Conservation (phyloP, 2,329 filamentous ascomycete genomes). For the Penicillium brasilianum region DNA sequence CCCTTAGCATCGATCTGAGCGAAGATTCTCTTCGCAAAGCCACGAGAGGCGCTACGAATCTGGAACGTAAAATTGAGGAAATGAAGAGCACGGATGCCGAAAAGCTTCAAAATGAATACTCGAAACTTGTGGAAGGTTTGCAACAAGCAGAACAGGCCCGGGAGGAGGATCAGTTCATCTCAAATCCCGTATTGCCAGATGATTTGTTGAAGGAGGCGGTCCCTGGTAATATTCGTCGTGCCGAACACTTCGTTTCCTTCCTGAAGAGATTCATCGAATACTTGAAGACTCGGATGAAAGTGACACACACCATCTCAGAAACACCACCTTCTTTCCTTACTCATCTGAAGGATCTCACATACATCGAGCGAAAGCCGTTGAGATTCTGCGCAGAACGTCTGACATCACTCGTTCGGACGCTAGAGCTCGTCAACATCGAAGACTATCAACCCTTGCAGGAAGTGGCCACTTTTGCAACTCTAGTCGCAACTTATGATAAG, state of each 20-base stretch:
- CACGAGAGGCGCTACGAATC: conserved; percentile 84
- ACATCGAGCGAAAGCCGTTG: conserved; percentile 94
- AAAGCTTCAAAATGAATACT: conserved; percentile 92
- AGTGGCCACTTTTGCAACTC: conserved; percentile 94
- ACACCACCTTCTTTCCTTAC: conserved; percentile 92
- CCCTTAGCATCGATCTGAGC: conserved; percentile 93
- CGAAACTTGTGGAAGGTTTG: conserved; percentile 91
- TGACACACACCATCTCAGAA: conserved; percentile 94
- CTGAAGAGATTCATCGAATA: conserved; percentile 97
- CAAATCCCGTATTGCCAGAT: conserved; percentile 90
- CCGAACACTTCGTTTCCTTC: conserved; percentile 95
- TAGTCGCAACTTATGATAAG: conserved; percentile 95
- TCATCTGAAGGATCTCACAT: conserved; percentile 93
- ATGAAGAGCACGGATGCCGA: conserved; percentile 96
- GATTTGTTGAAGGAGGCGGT: conserved; percentile 95
- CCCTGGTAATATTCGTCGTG: conserved; percentile 92
- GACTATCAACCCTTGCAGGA: conserved; percentile 97
- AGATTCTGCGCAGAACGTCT: conserved; percentile 91
- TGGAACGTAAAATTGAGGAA: conserved; percentile 87
- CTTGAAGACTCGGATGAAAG: conserved; percentile 97
- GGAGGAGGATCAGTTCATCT: conserved; percentile 95
- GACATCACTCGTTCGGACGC: conserved; percentile 89
- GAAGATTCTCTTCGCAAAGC: conserved; percentile 93
- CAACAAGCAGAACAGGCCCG: conserved; percentile 85
- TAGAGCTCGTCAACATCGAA: conserved; percentile 96